These are phyloP conservation scores for Goffeauzyma gilvescens DNA, from an alignment of 768 basidiomycete genomes.

Conservation along the genomic window DNA sequence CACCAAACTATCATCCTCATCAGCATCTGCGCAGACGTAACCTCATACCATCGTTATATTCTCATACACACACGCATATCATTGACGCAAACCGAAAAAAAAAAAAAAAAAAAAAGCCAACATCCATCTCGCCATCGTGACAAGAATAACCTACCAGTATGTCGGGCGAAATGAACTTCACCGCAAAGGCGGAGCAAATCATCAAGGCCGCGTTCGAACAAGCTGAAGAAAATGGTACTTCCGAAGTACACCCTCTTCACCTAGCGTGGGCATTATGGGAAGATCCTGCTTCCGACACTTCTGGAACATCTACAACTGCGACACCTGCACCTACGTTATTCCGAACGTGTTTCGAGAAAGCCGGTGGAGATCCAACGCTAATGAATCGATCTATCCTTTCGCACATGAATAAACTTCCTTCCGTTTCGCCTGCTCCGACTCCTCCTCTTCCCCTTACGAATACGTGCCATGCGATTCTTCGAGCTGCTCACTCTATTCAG, in stretches of 20 bases:
- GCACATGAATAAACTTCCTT: constrained; percentile 58
- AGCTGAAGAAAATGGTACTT: constrained; percentile 48
- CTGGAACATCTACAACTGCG: constrained; percentile 31
- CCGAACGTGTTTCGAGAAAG: constrained; percentile 54
- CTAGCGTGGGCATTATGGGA: constrained; percentile 63
- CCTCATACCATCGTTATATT: too few relatives aligned
- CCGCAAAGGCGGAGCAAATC: constrained; percentile 59
- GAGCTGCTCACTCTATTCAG: constrained; percentile 55
- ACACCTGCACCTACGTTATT: constrained; percentile 44
- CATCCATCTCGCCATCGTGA: background rate
- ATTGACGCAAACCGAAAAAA: too few relatives aligned
- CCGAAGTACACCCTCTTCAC: constrained; percentile 60
- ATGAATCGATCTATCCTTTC: constrained; percentile 59
- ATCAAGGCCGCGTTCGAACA: constrained; percentile 54
- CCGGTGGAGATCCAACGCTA: constrained; percentile 63
- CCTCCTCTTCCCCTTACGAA: constrained; percentile 47
- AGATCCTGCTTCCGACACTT: constrained; percentile 34
- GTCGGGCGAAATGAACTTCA: constrained; percentile 52
- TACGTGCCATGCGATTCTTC: constrained; percentile 44
- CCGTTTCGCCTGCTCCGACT: constrained; percentile 69
- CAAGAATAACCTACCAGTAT: background rate
- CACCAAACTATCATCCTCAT: too few relatives aligned
- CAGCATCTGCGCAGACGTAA: too few relatives aligned
- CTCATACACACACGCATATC: too few relatives aligned
- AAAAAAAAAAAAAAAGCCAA: too few relatives aligned